Evolutionary conservation across 2,329 filamentous ascomycete genomes (phyloP), one percentile per base, ranked within the genome.

Genomic region (Sporothrix euskadiensis): DNA sequence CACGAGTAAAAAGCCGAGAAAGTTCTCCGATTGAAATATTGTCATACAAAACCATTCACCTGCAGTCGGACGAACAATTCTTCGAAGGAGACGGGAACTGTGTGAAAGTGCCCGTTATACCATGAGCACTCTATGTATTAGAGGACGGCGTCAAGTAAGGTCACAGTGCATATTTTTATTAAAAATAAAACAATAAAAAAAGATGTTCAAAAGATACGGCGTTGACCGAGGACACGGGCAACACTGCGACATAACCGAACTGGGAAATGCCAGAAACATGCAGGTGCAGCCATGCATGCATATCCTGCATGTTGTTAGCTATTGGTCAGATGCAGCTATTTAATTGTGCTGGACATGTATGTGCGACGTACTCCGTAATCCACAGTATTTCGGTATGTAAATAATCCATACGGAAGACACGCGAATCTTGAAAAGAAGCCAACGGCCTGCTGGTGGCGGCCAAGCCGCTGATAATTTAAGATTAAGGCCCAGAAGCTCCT

Each of bases 391-490:
- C 2, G 26, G 26, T 26, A 26, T 26, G 26, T 26, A 26, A 26
- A 35, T 35, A 2, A 4, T 35, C 8, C 35, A 1, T 35, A 3
- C 35, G 35, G 35, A 35, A 8, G 4, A 35, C 19, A 35, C 32
- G 57, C n/a, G 9, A 16, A 2, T 61, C 3, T 22, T 35, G 2
- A 16, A 41, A 2, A 35, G 65, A 44, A 35, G 65, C 16, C 9
- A 52, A 30, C 14, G 14, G 44, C 22, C 41, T 54, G 41, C 44
- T 71, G 41, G 41, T 61, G 63, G 65, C 32, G 71, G 56, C 65
- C 65, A 69, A 44, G 71, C 65, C 71, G 66, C 71, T 73, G 56
- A 63, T 6, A 26, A 57, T 57, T 54, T 65, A 73, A 70, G 57
- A 70, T 73, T 65, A 57, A 56, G 26, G 63, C 56, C 47, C 54